phyloP scores from a whole-genome alignment of 2,329 filamentous ascomycete genomes.

The Clathrospora elynae region DNA sequence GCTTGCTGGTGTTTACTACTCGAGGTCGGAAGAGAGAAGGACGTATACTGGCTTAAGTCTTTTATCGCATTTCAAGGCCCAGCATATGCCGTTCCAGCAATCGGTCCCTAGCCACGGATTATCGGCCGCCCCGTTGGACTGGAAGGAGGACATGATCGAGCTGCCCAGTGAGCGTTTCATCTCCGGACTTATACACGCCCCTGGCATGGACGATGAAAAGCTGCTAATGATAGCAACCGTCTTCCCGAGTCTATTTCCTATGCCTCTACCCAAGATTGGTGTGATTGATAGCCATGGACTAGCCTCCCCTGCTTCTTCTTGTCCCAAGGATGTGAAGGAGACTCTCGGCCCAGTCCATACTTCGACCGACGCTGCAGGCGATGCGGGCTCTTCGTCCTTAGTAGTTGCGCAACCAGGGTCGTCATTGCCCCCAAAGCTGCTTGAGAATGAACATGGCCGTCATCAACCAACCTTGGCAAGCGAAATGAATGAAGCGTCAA shows the following conservation, averaged over 20 bases:
- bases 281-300: slow-evolving; percentile 38
- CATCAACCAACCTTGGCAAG: slow-evolving; percentile 45
- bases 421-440: slow-evolving; percentile 40
- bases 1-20: slow-evolving; percentile 40
- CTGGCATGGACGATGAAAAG: slow-evolving; percentile 63
- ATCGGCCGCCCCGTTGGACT: slow-evolving; percentile 51
- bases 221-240: slow-evolving; percentile 58
- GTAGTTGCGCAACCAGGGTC: slow-evolving; percentile 36
- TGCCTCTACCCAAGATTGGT: slow-evolving; percentile 52
- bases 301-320: slow-evolving; percentile 37
- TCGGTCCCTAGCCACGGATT: slow-evolving; percentile 32
- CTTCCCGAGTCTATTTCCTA: slow-evolving; percentile 54
- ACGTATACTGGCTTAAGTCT: slow-evolving; percentile 59
- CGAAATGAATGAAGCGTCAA: slow-evolving; percentile 23
- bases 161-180: slow-evolving; percentile 60
- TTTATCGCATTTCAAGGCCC: slow-evolving; percentile 64
- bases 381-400: slow-evolving; percentile 27
- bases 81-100: slow-evolving; percentile 50
- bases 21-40: slow-evolving; percentile 47
- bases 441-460: slow-evolving; percentile 57
- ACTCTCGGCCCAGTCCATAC: slow-evolving; percentile 20
- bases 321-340: slow-evolving; percentile 39
- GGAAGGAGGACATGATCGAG: slow-evolving; percentile 66
- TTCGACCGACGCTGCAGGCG: slow-evolving; percentile 25
- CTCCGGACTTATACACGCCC: slow-evolving; percentile 55